Percentiles rank a stretch among this genome's conserved stretches.
Evolutionary conservation across 768 basidiomycete genomes (phyloP).

Genomic region (Omphalotus guepiniiformis): DNA sequence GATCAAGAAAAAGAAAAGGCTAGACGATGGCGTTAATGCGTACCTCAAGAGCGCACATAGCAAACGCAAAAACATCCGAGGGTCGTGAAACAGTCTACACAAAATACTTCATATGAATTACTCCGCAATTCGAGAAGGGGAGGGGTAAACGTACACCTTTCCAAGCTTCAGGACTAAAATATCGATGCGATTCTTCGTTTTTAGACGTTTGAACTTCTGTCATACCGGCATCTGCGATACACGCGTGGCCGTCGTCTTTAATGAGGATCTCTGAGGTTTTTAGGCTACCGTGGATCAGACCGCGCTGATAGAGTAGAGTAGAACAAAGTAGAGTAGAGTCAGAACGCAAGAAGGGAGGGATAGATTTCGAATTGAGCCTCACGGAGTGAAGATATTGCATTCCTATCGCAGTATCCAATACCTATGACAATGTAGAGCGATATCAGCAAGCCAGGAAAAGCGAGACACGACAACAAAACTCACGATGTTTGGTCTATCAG

Average conservation of each 20-base stretch:
- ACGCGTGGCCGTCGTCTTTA: constrained; percentile 12
- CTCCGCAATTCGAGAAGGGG: background rate
- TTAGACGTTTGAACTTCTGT: constrained; percentile 17
- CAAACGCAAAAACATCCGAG: constrained; percentile 26
- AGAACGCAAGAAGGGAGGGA: background rate
- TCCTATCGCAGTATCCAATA: constrained; percentile 19
- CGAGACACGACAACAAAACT: background rate
- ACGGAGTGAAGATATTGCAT: constrained; percentile 23
- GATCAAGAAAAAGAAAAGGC: background rate
- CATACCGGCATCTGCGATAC: constrained; percentile 21
- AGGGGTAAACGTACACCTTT: constrained; percentile 25
- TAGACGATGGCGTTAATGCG: too few relatives aligned
- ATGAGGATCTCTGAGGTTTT: constrained; percentile 22
- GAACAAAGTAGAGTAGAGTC: too few relatives aligned
- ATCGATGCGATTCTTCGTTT: constrained; percentile 18
- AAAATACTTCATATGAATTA: background rate
- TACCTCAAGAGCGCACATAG: constrained; percentile 24
- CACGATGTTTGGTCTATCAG: constrained; percentile 17
- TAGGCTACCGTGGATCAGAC: constrained; percentile 22
- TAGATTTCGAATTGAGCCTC: background rate
- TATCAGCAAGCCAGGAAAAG: background rate
- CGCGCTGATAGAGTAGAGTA: too few relatives aligned
- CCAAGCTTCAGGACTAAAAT: constrained; percentile 25
- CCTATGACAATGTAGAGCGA: constrained; percentile 15
- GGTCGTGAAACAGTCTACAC: constrained; percentile 18